Conservation (phyloP, 2,329 filamentous ascomycete genomes). For the Aphanoascus verrucosus region DNA sequence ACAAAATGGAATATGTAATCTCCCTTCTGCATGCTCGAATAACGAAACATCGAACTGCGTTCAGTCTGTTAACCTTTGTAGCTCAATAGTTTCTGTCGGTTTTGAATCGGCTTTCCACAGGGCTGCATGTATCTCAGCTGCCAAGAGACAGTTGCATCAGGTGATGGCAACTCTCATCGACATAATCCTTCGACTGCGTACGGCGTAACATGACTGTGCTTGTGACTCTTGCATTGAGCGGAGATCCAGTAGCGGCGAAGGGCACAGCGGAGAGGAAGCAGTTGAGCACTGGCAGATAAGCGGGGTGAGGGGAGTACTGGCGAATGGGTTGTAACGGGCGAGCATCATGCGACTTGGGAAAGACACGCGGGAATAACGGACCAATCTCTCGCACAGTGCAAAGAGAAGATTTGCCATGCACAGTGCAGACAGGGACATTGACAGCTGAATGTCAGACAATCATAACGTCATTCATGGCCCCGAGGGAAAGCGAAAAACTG, state of each 20-base stretch:
- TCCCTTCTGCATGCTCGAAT: neutral
- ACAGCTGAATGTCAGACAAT: conserved; percentile 1
- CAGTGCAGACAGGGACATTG: neutral
- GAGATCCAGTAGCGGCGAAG: neutral
- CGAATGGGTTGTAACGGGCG: neutral
- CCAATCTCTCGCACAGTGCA: neutral
- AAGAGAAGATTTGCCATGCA: neutral
- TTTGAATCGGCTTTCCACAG: neutral
- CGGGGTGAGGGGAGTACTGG: neutral
- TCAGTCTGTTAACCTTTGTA: neutral
- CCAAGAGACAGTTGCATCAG: conserved; percentile 7
- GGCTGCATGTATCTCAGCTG: conserved; percentile 9
- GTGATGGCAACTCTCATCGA: neutral
- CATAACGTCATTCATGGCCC: neutral
- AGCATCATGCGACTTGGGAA: conserved; percentile 8
- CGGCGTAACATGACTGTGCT: neutral
- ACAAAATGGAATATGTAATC: neutral
- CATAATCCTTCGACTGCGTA: neutral
- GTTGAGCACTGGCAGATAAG: neutral
- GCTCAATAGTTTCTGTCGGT: neutral
- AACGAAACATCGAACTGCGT: conserved; percentile 5
- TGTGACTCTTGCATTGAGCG: conserved; percentile 1
- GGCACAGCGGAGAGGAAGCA: neutral
- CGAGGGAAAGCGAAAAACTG: neutral
- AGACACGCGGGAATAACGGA: neutral